Evolutionary conservation across 164 flowering plant species (phyloP).

Genomic region (Liquidambar formosana): DNA sequence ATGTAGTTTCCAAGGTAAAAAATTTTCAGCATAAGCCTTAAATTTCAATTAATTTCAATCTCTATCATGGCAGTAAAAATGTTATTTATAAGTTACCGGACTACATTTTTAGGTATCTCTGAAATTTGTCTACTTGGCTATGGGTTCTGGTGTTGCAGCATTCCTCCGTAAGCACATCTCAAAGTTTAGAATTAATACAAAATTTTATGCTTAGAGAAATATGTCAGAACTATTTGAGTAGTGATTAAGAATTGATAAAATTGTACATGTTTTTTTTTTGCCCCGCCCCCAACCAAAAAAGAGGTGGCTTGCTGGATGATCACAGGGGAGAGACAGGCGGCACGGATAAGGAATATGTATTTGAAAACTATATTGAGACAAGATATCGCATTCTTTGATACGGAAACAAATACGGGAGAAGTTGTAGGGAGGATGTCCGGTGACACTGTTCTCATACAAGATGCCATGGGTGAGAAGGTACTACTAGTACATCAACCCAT

Average conservation of each 20-base stretch:
- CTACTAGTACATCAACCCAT: not conserved
- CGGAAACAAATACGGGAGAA: conserved; percentile 60
- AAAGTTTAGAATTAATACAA: not conserved
- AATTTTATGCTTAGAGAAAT: not conserved
- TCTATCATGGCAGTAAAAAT: too few species aligned
- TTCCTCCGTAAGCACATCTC: conserved; percentile 55
- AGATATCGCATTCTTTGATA: conserved; percentile 62
- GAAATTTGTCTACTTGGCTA: conserved; percentile 56
- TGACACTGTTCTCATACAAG: conserved; percentile 71
- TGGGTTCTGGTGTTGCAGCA: conserved; percentile 50
- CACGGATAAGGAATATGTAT: conserved; percentile 52
- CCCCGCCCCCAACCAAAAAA: too few species aligned
- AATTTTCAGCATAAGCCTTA: not conserved
- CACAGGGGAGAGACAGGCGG: conserved; percentile 71
- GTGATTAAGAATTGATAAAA: not conserved
- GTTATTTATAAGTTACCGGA: too few species aligned
- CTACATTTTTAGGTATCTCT: conserved; percentile 44
- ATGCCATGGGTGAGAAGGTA: conserved; percentile 84
- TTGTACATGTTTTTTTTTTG: conserved; percentile 2
- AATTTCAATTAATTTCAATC: not conserved
- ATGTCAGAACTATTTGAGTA: not conserved
- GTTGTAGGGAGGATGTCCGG: conserved; percentile 66
- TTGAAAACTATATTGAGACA: conserved; percentile 62
- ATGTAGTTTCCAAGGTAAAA: conserved; percentile 51
- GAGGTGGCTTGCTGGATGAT: conserved; percentile 76